Conservation (phyloP, 768 basidiomycete species). For the Royoungia palumana region DNA sequence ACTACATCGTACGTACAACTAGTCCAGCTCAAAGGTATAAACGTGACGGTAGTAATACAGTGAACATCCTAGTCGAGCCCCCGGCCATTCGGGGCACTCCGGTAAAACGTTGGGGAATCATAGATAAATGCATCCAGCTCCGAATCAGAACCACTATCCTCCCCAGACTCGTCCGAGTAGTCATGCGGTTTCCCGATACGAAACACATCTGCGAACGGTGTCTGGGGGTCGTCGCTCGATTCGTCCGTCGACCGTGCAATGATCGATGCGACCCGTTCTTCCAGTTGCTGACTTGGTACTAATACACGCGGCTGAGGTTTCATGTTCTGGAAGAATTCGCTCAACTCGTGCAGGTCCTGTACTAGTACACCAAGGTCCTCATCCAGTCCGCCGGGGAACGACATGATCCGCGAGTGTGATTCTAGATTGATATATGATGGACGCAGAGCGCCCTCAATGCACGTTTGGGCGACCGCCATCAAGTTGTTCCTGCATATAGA, state of each 20-base stretch:
- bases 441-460: slow-evolving; percentile 57
- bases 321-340: slow-evolving; percentile 62
- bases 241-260: slow-evolving; percentile 71
- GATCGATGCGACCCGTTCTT: slow-evolving; percentile 79
- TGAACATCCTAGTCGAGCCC: slow-evolving; percentile 11
- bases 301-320: slow-evolving; percentile 34
- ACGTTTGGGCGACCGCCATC: slow-evolving; percentile 83
- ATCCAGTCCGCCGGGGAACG: slow-evolving; percentile 39
- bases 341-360: slow-evolving; percentile 73
- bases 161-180: slow-evolving; percentile 47
- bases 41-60: not conserved
- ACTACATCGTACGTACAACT: not conserved
- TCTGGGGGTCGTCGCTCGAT: slow-evolving; percentile 58
- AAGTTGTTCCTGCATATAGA: slow-evolving; percentile 72
- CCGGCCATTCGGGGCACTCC: slow-evolving; percentile 44
- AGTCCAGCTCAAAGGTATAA: not conserved
- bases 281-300: slow-evolving; percentile 57
- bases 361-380: slow-evolving; percentile 77
- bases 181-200: slow-evolving; percentile 41
- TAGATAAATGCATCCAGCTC: slow-evolving; percentile 58
- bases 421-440: slow-evolving; percentile 74
- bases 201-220: slow-evolving; percentile 80
- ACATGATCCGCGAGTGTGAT: slow-evolving; percentile 41
- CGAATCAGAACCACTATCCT: slow-evolving; percentile 38
- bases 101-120: slow-evolving; percentile 49